These are phyloP conservation scores for Lithocarpus polystachyus DNA, from an alignment of 306 rosid genomes.

Conservation along the genomic window DNA sequence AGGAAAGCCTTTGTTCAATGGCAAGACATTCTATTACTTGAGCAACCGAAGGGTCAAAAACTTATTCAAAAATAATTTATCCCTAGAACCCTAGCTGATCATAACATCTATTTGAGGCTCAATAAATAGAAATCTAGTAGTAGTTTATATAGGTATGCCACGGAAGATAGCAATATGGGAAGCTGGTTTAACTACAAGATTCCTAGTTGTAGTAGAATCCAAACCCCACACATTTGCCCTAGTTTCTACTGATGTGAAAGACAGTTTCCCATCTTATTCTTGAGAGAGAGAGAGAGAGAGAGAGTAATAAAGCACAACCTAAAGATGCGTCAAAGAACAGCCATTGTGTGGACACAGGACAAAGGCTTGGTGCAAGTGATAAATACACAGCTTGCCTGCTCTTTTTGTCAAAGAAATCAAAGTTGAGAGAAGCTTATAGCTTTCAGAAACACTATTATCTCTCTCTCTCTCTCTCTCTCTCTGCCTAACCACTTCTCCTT, in stretches of 20 bases:
- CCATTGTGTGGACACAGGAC: slow-evolving; percentile 7
- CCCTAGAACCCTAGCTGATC: neutral
- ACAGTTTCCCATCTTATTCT: slow-evolving; percentile 19
- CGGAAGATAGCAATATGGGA: no score
- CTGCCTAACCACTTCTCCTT: slow-evolving; percentile 37
- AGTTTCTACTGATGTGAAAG: slow-evolving; percentile 1
- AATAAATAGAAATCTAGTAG: neutral
- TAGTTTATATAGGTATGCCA: neutral
- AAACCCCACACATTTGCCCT: neutral
- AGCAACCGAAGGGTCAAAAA: neutral
- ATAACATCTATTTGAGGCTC: neutral
- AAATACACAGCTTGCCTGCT: slow-evolving; percentile 22
- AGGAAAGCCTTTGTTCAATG: no score
- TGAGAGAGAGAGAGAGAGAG: no score
- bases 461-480: slow-evolving; percentile 21
- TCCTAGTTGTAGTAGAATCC: no score
- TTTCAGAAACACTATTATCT: neutral
- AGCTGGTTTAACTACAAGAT: no score
- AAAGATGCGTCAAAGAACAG: slow-evolving; percentile 4
- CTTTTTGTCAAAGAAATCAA: slow-evolving; percentile 23
- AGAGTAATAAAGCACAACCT: neutral
- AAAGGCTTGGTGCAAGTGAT: slow-evolving; percentile 28
- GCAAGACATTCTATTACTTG: no score
- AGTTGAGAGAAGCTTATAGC: slow-evolving; percentile 12
- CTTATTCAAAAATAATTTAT: neutral